Evolutionary conservation across 148 eudicot genomes (phyloP).

Genomic region (Chenopodium formosanum): DNA sequence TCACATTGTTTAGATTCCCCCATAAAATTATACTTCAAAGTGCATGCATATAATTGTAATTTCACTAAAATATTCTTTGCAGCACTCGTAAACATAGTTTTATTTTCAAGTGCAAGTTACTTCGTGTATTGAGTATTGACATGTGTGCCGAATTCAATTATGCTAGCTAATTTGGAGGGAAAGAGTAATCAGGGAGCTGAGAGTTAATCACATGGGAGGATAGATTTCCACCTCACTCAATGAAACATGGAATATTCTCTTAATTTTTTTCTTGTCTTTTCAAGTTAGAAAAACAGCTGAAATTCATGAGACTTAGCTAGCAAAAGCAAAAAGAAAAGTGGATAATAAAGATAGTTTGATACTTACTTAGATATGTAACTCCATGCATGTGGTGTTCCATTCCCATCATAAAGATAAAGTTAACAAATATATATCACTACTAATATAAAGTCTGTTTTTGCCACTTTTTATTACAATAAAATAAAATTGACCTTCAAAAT

Average conservation of each 20-base stretch:
- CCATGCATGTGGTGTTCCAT: conserved; percentile 25
- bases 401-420: conserved; percentile 7
- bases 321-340: neutral
- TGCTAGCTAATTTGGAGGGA: too few relatives aligned
- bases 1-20: too few relatives aligned
- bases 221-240: conserved; percentile 1
- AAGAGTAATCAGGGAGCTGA: neutral
- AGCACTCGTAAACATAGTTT: too few relatives aligned
- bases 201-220: conserved; percentile 11
- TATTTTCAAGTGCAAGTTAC: too few relatives aligned
- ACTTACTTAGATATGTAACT: too few relatives aligned
- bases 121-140: too few relatives aligned
- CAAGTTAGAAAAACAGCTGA: neutral
- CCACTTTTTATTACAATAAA: conserved; percentile 8
- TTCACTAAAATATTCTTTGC: too few relatives aligned
- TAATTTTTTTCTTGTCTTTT: neutral
- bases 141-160: too few relatives aligned
- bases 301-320: neutral
- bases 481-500: neutral
- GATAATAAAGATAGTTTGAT: conserved; percentile 11
- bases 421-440: neutral
- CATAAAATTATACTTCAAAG: too few relatives aligned
- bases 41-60: too few relatives aligned
- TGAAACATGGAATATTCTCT: conserved; percentile 14
- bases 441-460: conserved; percentile 3